These are phyloP conservation scores for Penicillium macrosclerotiorum DNA, from an alignment of 495 filamentous ascomycete genomes.

Conservation along the genomic window DNA sequence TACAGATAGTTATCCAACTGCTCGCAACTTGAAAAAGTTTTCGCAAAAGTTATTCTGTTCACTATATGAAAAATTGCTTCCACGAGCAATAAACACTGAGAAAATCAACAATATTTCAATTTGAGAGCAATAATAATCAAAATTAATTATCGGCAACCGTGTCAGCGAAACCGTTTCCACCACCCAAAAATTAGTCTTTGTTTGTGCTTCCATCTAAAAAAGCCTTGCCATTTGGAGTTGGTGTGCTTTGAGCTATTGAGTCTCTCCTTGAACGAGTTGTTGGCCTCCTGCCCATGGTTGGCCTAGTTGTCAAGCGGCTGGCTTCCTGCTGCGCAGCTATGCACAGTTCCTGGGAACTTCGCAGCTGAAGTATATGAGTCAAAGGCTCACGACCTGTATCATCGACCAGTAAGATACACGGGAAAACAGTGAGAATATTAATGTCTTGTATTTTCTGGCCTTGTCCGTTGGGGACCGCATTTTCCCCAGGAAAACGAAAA, in stretches of 20 bases:
- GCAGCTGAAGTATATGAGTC: constrained; percentile 7
- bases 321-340: constrained; percentile 8
- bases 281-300: neutral
- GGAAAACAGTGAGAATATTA: constrained; percentile 16
- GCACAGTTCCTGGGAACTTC: constrained; percentile 8
- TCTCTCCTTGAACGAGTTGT: constrained; percentile 8
- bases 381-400: constrained; percentile 6
- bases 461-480: constrained; percentile 1
- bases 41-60: too few relatives aligned
- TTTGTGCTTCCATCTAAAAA: constrained; percentile 11
- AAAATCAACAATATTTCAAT: too few relatives aligned
- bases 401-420: constrained; percentile 8
- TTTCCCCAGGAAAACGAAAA: constrained; percentile 7
- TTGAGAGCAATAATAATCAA: too few relatives aligned
- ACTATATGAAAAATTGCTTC: too few relatives aligned
- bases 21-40: too few relatives aligned
- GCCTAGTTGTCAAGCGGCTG: constrained; percentile 1
- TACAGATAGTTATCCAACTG: too few relatives aligned
- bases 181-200: neutral
- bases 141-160: too few relatives aligned
- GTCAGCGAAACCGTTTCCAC: constrained; percentile 4
- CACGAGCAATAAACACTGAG: too few relatives aligned
- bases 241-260: too few relatives aligned
- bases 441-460: too few relatives aligned
- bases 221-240: constrained; percentile 4